These are phyloP conservation scores for Kwoniella newhampshirensis DNA, from an alignment of 768 basidiomycete genomes.

Conservation along the genomic window DNA sequence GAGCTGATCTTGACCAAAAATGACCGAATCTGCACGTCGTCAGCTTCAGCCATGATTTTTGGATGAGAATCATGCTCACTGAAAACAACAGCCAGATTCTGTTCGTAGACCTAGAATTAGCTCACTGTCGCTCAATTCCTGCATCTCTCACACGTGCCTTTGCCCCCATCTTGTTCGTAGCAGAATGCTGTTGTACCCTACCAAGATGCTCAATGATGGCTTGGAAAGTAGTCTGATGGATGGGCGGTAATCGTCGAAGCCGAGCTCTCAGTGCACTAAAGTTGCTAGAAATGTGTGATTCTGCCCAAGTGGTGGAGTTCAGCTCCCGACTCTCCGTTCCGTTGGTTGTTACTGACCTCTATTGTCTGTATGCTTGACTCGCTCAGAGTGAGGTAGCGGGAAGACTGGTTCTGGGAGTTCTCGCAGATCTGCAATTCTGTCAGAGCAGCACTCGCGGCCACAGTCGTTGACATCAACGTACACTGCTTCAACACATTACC, in stretches of 20 bases:
- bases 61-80: conserved; percentile 52
- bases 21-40: conserved; percentile 58
- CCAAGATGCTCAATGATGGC: conserved; percentile 78
- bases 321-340: background rate
- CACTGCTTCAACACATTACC: conserved; percentile 73
- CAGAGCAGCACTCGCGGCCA: too few species aligned
- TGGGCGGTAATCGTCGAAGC: conserved; percentile 74
- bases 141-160: conserved; percentile 49
- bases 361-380: conserved; percentile 75
- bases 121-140: background rate
- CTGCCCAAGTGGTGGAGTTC: conserved; percentile 53
- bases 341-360: conserved; percentile 60
- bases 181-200: conserved; percentile 64
- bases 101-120: background rate
- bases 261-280: conserved; percentile 80
- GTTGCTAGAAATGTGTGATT: conserved; percentile 68
- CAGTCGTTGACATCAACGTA: conserved; percentile 7
- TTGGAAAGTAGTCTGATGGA: conserved; percentile 82
- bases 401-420: conserved; percentile 89
- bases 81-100: conserved; percentile 89
- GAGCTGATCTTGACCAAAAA: conserved; percentile 89
- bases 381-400: conserved; percentile 73
- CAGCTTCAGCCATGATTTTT: too few species aligned
- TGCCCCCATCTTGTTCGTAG: conserved; percentile 89
- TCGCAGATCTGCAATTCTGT: conserved; percentile 66